Base-by-base conservation (phyloP, 2,329 filamentous ascomycete species). In the Botryotinia globosa region DNA sequence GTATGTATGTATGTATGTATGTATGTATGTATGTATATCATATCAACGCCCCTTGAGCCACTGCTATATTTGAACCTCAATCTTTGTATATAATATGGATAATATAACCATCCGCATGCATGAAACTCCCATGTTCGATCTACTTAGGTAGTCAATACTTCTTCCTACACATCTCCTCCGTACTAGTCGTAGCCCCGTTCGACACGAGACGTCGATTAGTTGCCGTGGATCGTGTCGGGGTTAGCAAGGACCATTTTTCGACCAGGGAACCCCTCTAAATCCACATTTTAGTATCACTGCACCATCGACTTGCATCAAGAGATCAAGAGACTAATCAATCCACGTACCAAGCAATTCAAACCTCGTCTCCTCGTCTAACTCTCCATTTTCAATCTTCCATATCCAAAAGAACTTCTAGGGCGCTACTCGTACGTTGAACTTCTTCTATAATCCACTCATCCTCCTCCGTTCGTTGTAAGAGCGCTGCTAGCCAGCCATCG, bases 401-500 rank as follows among this genome's bases (percentile, higher is more conserved):
- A 68, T 42, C 45, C 65, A 68, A n/a, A 68, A 68, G 51, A 68
- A 56, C 65, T 29, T 68, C 65, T 56, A 56, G 56, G 54, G 69
- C 61, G 59, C 61, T 56, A 66, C 61, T 9, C 25, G 42, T 48
- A 44, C 61, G 66, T 45, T 54, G 29, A 63, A 42, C 29, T 34
- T 63, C 44, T 25, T 20, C 34, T 51, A 22, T 7, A n/a, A 44
- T 29, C 71, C 71, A 72, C 64, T 69, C 65, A 61, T 34, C 42
- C 22, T 62, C 54, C 29, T 58, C 42, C 37, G 4, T 72, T 69
- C 39, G 29, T 39, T 62, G 69, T 14, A 42, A 71, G 45, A 71
- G 45, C 10, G 69, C 61, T 71, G 69, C 70, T 62, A 72, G 70
- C 44, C 71, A 70, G 71, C 66, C 29, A 73, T 73, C 63, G 71